Evolutionary conservation across 2,329 filamentous ascomycete species (phyloP), one percentile per base, ranked within the genome.

Genomic region (Penicillium sp.): DNA sequence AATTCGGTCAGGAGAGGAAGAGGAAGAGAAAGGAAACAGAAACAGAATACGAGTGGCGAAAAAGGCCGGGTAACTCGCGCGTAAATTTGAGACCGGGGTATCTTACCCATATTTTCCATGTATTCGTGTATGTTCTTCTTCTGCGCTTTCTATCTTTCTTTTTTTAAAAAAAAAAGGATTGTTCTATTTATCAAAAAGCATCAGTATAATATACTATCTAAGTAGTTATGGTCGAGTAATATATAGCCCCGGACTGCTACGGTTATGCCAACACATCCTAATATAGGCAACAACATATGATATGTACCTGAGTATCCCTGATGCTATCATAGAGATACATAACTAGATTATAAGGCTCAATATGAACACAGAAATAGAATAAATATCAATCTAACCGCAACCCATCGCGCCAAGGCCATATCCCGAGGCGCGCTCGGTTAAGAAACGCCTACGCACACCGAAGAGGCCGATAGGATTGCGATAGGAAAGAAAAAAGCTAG

Each of bases 51-150:
- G 55, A 45, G 51, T 22, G 29, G 26, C 28, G n/a, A n/a, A n/a
- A n/a, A 27, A 13, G 27, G 39, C 37, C 24, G 29, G 40, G 47
- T 55, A 58, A 54, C 51, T 38, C 42, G 49, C 46, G 55, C 55
- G 55, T 57, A 57, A 54, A 45, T 49, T 54, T 46, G 51, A 56
- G 53, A 51, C 53, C 50, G 54, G 54, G 47, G 44, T 47, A 47
- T 23, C 41, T 40, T 34, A 46, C 32, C 29, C 40, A 27, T 37
- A 28, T n/a, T 20, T 37, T n/a, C 22, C 13, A n/a, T 23, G 22
- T 37, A 34, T 37, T 20, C 3, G 3, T 11, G 35, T n/a, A 37
- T 24, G n/a, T n/a, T n/a, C 35, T n/a, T n/a, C 20, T 8, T 3
- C 6, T 7, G 7, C 6, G n/a, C n/a, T n/a, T 22, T 24, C 24